Conservation (phyloP, 2,329 filamentous ascomycete genomes). For the Ceratocystis ficicola region DNA sequence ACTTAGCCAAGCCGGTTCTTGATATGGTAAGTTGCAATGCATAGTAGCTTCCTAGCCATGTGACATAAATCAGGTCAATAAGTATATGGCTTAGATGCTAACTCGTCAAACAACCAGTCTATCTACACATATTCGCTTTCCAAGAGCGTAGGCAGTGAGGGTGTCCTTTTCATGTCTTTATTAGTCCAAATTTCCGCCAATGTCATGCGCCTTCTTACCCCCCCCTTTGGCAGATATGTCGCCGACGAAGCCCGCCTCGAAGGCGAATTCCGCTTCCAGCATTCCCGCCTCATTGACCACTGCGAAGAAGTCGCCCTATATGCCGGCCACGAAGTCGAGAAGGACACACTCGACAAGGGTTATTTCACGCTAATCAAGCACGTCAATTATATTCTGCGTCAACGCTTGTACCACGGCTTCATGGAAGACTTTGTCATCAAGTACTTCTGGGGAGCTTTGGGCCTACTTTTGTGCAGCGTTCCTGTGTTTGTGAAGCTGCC, state of each 20-base stretch:
- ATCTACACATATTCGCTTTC: constrained; percentile 95
- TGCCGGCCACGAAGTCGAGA: constrained; percentile 82
- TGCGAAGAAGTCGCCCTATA: constrained; percentile 92
- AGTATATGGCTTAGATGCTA: constrained; percentile 25
- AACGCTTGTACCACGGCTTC: constrained; percentile 91
- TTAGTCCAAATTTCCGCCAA: constrained; percentile 86
- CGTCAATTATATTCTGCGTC: constrained; percentile 84
- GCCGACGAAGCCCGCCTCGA: constrained; percentile 90
- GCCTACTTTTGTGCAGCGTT: constrained; percentile 80
- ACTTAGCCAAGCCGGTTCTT: constrained; percentile 83
- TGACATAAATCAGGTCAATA: background rate
- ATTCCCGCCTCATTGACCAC: constrained; percentile 89
- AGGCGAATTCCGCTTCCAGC: constrained; percentile 91
- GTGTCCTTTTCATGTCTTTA: constrained; percentile 86
- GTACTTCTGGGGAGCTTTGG: constrained; percentile 95
- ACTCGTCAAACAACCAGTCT: constrained; percentile 32
- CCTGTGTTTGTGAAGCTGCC: constrained; percentile 94
- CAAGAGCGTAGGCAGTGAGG: constrained; percentile 89
- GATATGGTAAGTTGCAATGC: constrained; percentile 55
- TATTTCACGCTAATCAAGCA: constrained; percentile 99
- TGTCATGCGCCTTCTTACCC: constrained; percentile 86
- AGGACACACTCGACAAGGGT: constrained; percentile 91
- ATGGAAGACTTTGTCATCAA: constrained; percentile 99
- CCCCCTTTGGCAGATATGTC: constrained; percentile 94
- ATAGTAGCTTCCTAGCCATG: background rate